Percentiles rank a stretch among this genome's conserved stretches.
Conservation (phyloP, 305 asterid species). For the Solanum hybrid region DNA sequence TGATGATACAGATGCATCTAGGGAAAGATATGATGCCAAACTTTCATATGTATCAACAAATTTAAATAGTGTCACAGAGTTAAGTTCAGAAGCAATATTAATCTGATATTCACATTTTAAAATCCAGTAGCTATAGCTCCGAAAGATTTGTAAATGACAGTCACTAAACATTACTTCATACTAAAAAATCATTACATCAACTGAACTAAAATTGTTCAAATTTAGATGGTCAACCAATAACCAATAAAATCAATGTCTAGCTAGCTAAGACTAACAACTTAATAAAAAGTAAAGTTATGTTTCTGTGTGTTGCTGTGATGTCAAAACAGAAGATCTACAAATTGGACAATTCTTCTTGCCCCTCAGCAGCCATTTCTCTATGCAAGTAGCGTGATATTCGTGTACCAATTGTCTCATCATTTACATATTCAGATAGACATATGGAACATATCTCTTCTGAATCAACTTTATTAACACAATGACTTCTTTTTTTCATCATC, state of each 20-base stretch:
- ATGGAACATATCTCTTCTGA: background rate
- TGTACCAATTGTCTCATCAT: background rate
- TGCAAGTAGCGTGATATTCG: background rate
- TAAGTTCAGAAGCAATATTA: background rate
- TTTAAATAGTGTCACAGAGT: background rate
- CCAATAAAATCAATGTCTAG: background rate
- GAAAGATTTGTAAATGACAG: background rate
- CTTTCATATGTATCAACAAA: background rate
- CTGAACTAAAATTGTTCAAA: background rate
- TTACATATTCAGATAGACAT: background rate
- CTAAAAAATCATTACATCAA: background rate
- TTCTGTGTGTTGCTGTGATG: no score
- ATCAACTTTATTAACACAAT: background rate
- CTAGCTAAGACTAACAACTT: background rate
- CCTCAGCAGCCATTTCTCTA: background rate
- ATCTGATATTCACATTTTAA: background rate
- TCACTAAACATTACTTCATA: background rate
- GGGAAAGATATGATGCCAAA: background rate
- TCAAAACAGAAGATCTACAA: background rate
- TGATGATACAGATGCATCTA: background rate
- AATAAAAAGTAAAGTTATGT: no score
- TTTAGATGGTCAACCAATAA: background rate
- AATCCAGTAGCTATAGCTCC: no score
- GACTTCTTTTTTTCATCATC: background rate
- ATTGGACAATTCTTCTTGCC: background rate